Evolutionary conservation across 495 filamentous ascomycete species (phyloP), one percentile per base, ranked within the genome.

Genomic region (Penicillium coffeae): DNA sequence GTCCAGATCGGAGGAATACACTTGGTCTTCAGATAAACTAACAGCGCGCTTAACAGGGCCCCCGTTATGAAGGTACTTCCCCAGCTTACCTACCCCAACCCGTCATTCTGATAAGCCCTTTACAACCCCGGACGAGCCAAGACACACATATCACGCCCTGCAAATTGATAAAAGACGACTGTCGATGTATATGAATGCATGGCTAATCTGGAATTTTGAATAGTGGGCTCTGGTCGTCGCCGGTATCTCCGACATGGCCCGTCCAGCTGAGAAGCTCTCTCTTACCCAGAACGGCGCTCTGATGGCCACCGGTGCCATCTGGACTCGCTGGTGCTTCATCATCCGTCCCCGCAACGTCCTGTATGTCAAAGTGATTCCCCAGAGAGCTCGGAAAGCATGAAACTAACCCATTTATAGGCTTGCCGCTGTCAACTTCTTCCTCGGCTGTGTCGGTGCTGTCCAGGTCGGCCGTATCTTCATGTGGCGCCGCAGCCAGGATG

Each of bases 271-370:
- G 64, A 86, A 85, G 64, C 88, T 98, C 51, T 96, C 91, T 25
- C 74, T 96, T 14, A 89, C 87, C 13, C 91, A 96, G 72, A 98
- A 97, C 72, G 69, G 69, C 38, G 93, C 93, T 20, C 80, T 98
- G 34, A 89, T 83, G 52, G 78, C 80, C 44, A 98, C 93, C n/a
- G 93, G 93, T 44, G 67, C 81, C 35, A 98, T 98, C 76, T 98
- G 93, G 93, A 98, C 93, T 21, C 82, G 93, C 27, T 98, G 93
- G 93, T 98, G 93, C 76, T 77, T 96, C 67, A 86, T 98, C 63
- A 98, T 98, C 72, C 90, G 84, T 66, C 93, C 93, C 49, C 80
- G 80, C 64, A 98, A 98, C 75, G 73, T 86, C 51, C 83, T 95
- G 89, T 92, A 72, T 30, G 85, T 55, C 30, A n/a, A n/a, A n/a